phyloP scores from a whole-genome alignment of 225 moss, liverwort and hornwort genomes.

The Sphagnum tenellum region DNA sequence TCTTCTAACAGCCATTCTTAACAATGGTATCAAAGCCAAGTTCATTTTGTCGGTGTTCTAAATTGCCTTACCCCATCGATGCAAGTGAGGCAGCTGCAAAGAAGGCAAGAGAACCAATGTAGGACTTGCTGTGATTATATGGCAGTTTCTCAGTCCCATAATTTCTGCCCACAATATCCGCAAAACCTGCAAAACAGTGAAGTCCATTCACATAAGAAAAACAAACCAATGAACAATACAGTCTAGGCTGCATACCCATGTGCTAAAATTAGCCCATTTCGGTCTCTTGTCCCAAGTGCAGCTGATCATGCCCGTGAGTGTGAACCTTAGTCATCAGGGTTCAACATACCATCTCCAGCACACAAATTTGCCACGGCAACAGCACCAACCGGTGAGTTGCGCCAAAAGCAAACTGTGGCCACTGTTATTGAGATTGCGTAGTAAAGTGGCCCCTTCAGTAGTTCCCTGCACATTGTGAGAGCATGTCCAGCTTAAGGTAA shows the following conservation, averaged over 20 bases:
- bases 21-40: too few relatives aligned
- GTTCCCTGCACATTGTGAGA: slow-evolving; percentile 33
- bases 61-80: slow-evolving; percentile 47
- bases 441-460: slow-evolving; percentile 71
- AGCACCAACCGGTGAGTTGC: slow-evolving; percentile 69
- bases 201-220: too few relatives aligned
- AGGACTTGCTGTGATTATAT: slow-evolving; percentile 59
- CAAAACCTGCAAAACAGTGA: slow-evolving; percentile 44
- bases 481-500: too few relatives aligned
- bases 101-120: slow-evolving; percentile 48
- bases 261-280: too few relatives aligned
- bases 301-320: too few relatives aligned
- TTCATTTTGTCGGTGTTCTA: too few relatives aligned
- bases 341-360: slow-evolving; percentile 67
- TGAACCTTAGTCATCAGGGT: neutral
- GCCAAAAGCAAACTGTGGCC: slow-evolving; percentile 75
- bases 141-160: slow-evolving; percentile 57
- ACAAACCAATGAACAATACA: too few relatives aligned
- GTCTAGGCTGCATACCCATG: too few relatives aligned
- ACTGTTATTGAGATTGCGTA: slow-evolving; percentile 62
- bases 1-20: too few relatives aligned
- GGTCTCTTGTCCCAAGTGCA: too few relatives aligned
- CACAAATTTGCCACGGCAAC: slow-evolving; percentile 74
- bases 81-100: slow-evolving; percentile 46
- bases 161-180: slow-evolving; percentile 76